These are phyloP conservation scores for Cryomyces antarcticus DNA, from an alignment of 495 filamentous ascomycete genomes.

Conservation along the genomic window DNA sequence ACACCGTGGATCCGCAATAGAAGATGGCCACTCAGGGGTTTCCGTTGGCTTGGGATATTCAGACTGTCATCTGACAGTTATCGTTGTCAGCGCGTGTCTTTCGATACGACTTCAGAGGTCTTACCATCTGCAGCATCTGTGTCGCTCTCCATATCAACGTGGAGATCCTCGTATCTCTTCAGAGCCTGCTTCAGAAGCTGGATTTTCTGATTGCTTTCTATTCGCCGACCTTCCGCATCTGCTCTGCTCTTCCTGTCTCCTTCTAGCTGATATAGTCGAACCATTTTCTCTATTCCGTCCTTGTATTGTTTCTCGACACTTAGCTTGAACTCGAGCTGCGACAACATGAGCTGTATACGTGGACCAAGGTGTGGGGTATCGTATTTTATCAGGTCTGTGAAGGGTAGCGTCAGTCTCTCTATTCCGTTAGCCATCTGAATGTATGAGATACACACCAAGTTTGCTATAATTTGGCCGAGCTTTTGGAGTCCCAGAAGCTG, in stretches of 20 bases:
- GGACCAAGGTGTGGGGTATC: conserved; percentile 90
- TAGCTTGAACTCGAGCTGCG: conserved; percentile 94
- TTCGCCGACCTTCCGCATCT: conserved; percentile 70
- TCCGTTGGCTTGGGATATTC: conserved; percentile 82
- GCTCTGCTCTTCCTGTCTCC: conserved; percentile 89
- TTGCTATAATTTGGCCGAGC: conserved; percentile 80
- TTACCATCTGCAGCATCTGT: conserved; percentile 70
- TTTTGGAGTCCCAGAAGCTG: conserved; percentile 47
- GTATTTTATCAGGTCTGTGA: conserved; percentile 89
- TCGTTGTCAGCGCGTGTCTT: neutral
- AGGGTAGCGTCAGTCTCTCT: conserved; percentile 5
- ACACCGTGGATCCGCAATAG: conserved; percentile 74
- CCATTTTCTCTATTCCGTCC: conserved; percentile 98
- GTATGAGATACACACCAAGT: conserved; percentile 44
- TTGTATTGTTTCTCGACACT: conserved; percentile 99
- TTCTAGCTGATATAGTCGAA: conserved; percentile 89
- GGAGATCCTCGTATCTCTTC: conserved; percentile 92
- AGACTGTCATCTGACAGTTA: conserved; percentile 70
- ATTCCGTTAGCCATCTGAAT: neutral
- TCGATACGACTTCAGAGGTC: neutral
- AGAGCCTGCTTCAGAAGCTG: conserved; percentile 86
- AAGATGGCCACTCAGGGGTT: conserved; percentile 77
- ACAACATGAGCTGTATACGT: conserved; percentile 96
- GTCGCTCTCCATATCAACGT: conserved; percentile 75
- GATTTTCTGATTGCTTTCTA: conserved; percentile 96